Base-by-base conservation (phyloP, 768 basidiomycete genomes). In the Trametes maxima region DNA sequence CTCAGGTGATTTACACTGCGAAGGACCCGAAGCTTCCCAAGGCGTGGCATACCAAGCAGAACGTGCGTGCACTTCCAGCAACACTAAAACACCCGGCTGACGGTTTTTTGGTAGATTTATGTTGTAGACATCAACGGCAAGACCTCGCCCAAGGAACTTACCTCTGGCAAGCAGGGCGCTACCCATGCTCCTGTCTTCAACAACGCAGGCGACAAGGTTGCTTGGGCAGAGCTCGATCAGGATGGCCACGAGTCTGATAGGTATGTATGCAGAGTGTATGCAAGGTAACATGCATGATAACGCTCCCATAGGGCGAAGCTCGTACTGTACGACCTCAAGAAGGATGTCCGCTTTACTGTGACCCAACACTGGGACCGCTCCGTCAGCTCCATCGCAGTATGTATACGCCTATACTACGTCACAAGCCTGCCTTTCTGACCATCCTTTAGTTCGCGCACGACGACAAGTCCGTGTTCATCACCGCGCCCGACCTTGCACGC, bases 191-290 rank as follows among this genome's bases (percentile, higher is more conserved):
- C 93, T 0, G 81, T 84, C 7, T 85, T 96, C 72, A 90, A 79
- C 59, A 74, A 75, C 3, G 75, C 84, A 47, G 91, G 89, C 0
- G 80, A 81, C 50, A 89, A 89, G 72, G 85, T 85, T 1, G 94
- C 90, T 0, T 98, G 95, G 95, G 75, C 92, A 40, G 91, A 98
- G 72, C 82, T 95, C 63, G 86, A 88, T 53, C 72, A 89, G 69
- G 94, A 98, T 67, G 95, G 95, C 1, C 89, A 95, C 66, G 95
- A 98, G 74, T 81, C 89, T 53, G 95, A 96, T 74, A 84, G 89
- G 87, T 86, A 60, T 57, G 42, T 48, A 24, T 33, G 14, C 35
- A 8, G 54, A 28, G 33, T 46, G 8, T 54, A 22, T 35, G 57
- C 40, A 17, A 13, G 7, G 13, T 19, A 4, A n/a, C 17, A 53